Conservation (phyloP, 495 filamentous ascomycete genomes). For the Tuber indicum region DNA sequence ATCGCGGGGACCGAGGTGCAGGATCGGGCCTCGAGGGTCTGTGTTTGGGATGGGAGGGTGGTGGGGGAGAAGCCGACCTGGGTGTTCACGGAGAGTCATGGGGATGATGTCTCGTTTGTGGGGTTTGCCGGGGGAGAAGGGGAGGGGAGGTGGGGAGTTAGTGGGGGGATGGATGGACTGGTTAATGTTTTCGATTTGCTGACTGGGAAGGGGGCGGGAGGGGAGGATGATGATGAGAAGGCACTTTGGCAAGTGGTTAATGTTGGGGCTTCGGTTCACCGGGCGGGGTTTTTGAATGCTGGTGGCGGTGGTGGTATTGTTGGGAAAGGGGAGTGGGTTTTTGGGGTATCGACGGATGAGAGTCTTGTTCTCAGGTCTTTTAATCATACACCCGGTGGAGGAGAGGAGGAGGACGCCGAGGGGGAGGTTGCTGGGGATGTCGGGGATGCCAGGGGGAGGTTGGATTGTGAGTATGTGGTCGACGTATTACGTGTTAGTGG, state of each 20-base stretch:
- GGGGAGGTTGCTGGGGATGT: conserved; percentile 45
- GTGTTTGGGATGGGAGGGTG: conserved; percentile 55
- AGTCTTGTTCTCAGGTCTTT: conserved; percentile 48
- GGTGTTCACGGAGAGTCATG: conserved; percentile 80
- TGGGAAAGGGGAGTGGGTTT: conserved; percentile 53
- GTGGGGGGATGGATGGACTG: conserved; percentile 86
- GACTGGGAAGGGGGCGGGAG: conserved; percentile 43
- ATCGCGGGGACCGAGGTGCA: conserved; percentile 74
- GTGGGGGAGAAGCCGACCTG: conserved; percentile 42
- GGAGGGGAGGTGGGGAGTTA: conserved; percentile 53
- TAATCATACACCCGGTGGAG: conserved; percentile 52
- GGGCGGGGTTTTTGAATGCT: conserved; percentile 66
- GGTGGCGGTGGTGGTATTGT: background rate
- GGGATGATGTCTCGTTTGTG: conserved; percentile 69
- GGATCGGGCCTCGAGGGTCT: conserved; percentile 63
- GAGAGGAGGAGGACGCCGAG: conserved; percentile 44
- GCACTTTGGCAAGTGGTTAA: conserved; percentile 81
- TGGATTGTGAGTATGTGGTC: conserved; percentile 77
- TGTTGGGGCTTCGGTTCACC: conserved; percentile 74
- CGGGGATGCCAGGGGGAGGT: conserved; percentile 64
- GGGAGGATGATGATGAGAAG: conserved; percentile 73
- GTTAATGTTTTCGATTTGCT: conserved; percentile 69
- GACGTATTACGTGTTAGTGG: conserved; percentile 60
- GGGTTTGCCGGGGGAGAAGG: background rate
- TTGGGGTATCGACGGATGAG: conserved; percentile 73